Percentiles rank a stretch among this genome's conserved stretches.
Conservation (phyloP, 257 asterid genomes). For the Fraxinus cuspidata region DNA sequence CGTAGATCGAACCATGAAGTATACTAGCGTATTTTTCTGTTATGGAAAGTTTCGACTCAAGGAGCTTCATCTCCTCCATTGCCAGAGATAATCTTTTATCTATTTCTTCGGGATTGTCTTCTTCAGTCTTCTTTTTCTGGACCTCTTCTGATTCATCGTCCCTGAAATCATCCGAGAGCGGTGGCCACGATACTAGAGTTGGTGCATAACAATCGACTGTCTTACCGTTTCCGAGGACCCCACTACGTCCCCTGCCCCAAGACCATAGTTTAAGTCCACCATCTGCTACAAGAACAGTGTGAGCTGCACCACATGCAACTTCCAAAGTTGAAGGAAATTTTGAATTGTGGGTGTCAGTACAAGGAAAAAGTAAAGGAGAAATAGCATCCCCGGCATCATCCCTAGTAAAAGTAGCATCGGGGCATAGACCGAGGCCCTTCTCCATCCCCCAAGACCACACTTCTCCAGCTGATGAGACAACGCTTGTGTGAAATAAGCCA, state of each 20-base stretch:
- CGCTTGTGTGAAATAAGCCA: constrained; percentile 85
- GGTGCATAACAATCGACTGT: constrained; percentile 56
- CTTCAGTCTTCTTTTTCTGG: constrained; percentile 23
- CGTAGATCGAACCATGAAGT: constrained; percentile 79
- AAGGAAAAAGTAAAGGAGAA: constrained; percentile 53
- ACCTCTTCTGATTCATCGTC: constrained; percentile 20
- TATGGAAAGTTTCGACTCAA: constrained; percentile 49
- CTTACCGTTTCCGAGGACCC: constrained; percentile 80
- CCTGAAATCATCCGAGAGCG: constrained; percentile 43
- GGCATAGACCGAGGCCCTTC: constrained; percentile 87
- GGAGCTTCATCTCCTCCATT: constrained; percentile 66
- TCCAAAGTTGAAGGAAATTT: constrained; percentile 59
- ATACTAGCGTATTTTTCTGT: constrained; percentile 73
- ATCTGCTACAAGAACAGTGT: constrained; percentile 74
- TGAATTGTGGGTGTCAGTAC: constrained; percentile 38
- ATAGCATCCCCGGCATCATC: constrained; percentile 82
- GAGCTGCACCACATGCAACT: constrained; percentile 93
- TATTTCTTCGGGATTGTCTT: constrained; percentile 38
- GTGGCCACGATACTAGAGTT: constrained; percentile 64
- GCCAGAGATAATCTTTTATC: constrained; percentile 48
- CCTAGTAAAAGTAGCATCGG: constrained; percentile 73
- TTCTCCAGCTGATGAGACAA: constrained; percentile 76
- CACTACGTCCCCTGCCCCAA: constrained; percentile 95
- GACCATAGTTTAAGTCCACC: constrained; percentile 79
- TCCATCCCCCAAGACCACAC: constrained; percentile 99